Percentiles rank a stretch among this genome's conserved stretches.
Evolutionary conservation across 2,329 filamentous ascomycete species (phyloP).

Genomic region (Cladosporium sp.): DNA sequence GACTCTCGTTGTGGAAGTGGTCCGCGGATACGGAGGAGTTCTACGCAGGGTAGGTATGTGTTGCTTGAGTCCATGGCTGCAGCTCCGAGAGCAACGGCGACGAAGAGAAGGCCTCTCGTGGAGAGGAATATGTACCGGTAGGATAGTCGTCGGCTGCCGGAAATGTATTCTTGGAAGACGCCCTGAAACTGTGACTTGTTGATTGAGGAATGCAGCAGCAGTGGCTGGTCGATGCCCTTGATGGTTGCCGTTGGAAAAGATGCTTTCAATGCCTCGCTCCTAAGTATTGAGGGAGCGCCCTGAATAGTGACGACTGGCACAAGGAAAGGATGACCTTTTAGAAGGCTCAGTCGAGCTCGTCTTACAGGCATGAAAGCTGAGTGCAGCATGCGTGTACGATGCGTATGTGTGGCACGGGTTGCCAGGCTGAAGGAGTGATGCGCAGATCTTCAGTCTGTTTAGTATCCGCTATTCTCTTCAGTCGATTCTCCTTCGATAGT

Average conservation of each 20-base stretch:
- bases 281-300: background rate
- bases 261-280: background rate
- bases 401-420: background rate
- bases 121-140: background rate
- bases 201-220: background rate
- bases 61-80: constrained; percentile 25
- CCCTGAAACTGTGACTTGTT: background rate
- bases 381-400: background rate
- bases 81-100: background rate
- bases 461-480: constrained; percentile 26
- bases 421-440: background rate
- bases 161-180: background rate
- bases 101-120: background rate
- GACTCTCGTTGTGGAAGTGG: constrained; percentile 78
- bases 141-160: background rate
- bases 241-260: background rate
- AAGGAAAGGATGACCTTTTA: background rate
- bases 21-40: constrained; percentile 65
- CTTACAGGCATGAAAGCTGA: background rate
- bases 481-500: constrained; percentile 82
- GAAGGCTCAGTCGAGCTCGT: background rate
- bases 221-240: background rate
- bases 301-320: background rate
- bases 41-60: constrained; percentile 50
- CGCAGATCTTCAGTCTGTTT: background rate